Base-by-base conservation (phyloP, 208 protist species). In the Naegleria fowleri region DNA sequence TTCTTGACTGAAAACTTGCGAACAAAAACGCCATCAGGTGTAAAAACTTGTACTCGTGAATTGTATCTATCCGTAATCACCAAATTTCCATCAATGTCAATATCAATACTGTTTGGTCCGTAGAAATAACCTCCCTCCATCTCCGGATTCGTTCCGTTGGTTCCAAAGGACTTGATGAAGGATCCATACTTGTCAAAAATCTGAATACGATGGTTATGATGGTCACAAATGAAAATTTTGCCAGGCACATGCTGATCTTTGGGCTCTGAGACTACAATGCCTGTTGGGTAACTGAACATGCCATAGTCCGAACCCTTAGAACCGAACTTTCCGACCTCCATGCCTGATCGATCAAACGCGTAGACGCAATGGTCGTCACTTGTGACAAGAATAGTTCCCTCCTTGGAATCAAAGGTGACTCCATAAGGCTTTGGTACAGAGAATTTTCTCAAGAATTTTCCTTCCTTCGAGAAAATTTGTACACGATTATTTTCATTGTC, bases 401-500 rank as follows among this genome's bases (percentile, higher is more conserved):
- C 67, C 29, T 79, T 79, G 1, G 67, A 25, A 79, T 79, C 67
- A 79, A 79, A 29, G 0, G 67, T 79, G 29, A 79, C 67, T 36
- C 67, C 67, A 33, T 79, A 79, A 36, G 67, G 67, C 36, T 79
- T 79, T 36, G 67, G 67, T 0, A 79, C 67, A 36, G 29, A 36
- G 29, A 79, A 79, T 33, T 79, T 79, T 79, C 67, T 79, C 16
- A 79, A 36, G n/a, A 79, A 79, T 33, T 79, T 79, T 36, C 79
- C 38, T 0, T 39, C 11, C 36, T 43, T 43, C 2, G 38, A 33
- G n/a, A 85, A 85, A 25, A 85, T 43, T 43, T 85, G 79, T n/a
- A 85, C 79, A 36, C 79, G n/a, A 85, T 85, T 85, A 43, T 85
- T 85, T 15, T 85, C 79, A 39, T 85, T 39, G 41, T 85, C 79